Evolutionary conservation across 441 rosid species (phyloP).

Genomic region (Flueggea neowawraea): DNA sequence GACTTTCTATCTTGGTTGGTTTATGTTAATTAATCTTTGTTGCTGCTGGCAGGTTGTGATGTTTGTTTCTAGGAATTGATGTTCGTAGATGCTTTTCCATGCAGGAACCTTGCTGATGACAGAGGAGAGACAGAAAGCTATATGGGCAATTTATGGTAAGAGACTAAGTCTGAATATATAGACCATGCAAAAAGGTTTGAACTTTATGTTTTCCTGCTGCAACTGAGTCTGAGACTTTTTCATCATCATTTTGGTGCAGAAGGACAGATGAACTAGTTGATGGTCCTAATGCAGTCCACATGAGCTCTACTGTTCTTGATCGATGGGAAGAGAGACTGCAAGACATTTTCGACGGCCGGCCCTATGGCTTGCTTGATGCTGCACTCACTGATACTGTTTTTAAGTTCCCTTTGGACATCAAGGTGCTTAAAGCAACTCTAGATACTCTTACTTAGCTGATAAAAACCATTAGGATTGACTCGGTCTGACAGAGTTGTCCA

Average conservation of each 20-base stretch:
- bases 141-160: slow-evolving; percentile 68
- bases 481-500: not conserved
- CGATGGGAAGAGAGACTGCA: slow-evolving; percentile 56
- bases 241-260: slow-evolving; percentile 58
- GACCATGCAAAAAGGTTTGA: not conserved
- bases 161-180: not conserved
- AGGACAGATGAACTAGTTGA: slow-evolving; percentile 71
- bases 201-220: not conserved
- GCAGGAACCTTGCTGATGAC: slow-evolving; percentile 67
- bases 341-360: slow-evolving; percentile 52
- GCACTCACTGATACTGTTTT: slow-evolving; percentile 52
- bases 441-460: too few relatives aligned
- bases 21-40: not conserved
- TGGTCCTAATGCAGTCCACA: slow-evolving; percentile 42
- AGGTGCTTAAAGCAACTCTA: slow-evolving; percentile 20
- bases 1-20: slow-evolving; percentile 54
- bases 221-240: not conserved
- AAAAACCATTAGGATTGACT: not conserved
- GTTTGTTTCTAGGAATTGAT: not conserved
- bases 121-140: slow-evolving; percentile 55
- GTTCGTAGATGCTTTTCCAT: slow-evolving; percentile 1
- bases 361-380: slow-evolving; percentile 62
- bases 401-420: slow-evolving; percentile 49
- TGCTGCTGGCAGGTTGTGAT: too few relatives aligned
- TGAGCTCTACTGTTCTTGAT: slow-evolving; percentile 45